phyloP scores from a whole-genome alignment of 768 basidiomycete genomes.

The Leccinum variicolor region DNA sequence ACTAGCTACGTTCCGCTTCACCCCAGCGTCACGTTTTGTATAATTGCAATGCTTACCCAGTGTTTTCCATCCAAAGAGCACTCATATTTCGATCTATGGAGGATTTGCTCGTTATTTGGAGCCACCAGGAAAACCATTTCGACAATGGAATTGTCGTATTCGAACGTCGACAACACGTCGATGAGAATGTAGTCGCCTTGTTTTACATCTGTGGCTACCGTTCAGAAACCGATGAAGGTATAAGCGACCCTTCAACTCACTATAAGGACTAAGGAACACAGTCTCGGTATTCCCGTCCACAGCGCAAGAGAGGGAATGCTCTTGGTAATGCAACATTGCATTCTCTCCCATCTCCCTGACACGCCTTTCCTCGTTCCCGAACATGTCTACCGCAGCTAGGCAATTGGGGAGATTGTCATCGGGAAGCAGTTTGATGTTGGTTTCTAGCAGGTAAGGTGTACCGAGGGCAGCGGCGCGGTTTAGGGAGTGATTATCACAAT shows the following conservation, averaged over 20 bases:
- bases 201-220: constrained; percentile 14
- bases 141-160: constrained; percentile 16
- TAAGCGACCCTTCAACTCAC: constrained; percentile 33
- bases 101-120: constrained; percentile 28
- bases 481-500: constrained; percentile 2
- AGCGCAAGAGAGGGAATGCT: constrained; percentile 48
- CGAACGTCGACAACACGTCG: constrained; percentile 33
- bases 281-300: constrained; percentile 53
- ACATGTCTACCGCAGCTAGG: constrained; percentile 36
- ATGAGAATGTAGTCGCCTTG: constrained; percentile 39
- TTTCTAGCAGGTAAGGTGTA: constrained; percentile 49
- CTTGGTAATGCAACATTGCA: constrained; percentile 37
- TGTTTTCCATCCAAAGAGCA: constrained; percentile 27
- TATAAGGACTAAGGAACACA: constrained; percentile 45
- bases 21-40: background rate
- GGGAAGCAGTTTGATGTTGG: constrained; percentile 47
- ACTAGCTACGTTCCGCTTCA: constrained; percentile 7
- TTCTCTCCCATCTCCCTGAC: constrained; percentile 32
- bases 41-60: constrained; percentile 30
- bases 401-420: constrained; percentile 20
- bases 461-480: constrained; percentile 41
- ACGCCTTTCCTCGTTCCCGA: constrained; percentile 40
- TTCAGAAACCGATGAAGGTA: constrained; percentile 16
- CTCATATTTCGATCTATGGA: constrained; percentile 27
- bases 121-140: constrained; percentile 39